Base-by-base conservation (phyloP, 345 rosid genomes). In the Sonneratia alba region DNA sequence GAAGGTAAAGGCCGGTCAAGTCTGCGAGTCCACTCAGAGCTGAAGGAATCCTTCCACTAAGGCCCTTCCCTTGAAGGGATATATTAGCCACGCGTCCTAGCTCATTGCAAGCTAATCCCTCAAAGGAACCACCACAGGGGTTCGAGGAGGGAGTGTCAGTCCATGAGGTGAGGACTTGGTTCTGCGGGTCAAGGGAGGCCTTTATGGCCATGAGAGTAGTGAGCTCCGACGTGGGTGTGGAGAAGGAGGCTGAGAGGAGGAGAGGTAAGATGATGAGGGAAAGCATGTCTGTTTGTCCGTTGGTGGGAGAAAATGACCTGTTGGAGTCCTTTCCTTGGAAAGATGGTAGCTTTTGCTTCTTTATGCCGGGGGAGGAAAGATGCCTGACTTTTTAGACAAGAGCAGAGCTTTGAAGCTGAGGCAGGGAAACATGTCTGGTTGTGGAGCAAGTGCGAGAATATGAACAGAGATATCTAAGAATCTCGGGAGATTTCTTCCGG, bases 41-140 rank as follows among this genome's bases (percentile, higher is more conserved):
- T 2, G 90, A 73, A 59, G 99, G 96, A 53, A 95, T 85, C 73
- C 78, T 76, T 47, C 99, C 98, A 27, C 81, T 80, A 18, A 95
- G 89, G 27, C 97, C 96, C 84, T 82, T 92, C 72, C 99, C 99
- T 77, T 90, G 97, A 3, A 95, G 88, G 59, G 99, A 90, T 5
- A 95, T 89, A 79, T 92, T 95, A 8, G 96, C 81, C 0, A 95
- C 92, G n/a, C 40, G 81, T 66, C 85, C 90, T 42, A 77, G 70
- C 51, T 81, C 90, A 73, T 95, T 80, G 84, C 99, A 95, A 42
- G 92, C 97, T 16, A 95, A 93, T 0, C 99, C 99, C 71, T 87
- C 85, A 71, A 95, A 95, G 9, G 90, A 83, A 22, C 78, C 81
- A 6, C 70, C 40, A 75, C 99, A 94, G 1, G 92, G 96, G 82